These are phyloP conservation scores for Bipolaris sorokiniana DNA, from an alignment of 2,329 filamentous ascomycete genomes.

Conservation along the genomic window DNA sequence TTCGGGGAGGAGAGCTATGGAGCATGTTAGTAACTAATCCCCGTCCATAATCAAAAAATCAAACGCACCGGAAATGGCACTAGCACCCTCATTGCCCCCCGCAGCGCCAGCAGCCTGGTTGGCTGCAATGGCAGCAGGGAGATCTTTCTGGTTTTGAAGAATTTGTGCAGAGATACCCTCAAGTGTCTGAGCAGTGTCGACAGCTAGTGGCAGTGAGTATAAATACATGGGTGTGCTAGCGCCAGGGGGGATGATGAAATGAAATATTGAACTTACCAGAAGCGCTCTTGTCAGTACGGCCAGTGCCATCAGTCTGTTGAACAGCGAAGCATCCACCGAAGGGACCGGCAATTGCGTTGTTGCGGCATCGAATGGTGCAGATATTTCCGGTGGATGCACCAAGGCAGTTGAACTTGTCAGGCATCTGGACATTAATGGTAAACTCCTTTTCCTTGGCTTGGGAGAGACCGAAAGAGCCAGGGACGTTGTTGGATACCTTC, in stretches of 20 bases:
- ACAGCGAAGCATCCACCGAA: conserved; percentile 67
- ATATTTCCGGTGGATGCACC: conserved; percentile 63
- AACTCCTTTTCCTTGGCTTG: conserved; percentile 64
- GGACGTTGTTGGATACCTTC: conserved; percentile 64
- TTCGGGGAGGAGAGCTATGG: conserved; percentile 24
- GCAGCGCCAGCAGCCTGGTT: conserved; percentile 54
- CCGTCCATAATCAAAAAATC: neutral
- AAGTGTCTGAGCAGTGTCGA: conserved; percentile 56
- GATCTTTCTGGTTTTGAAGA: conserved; percentile 58
- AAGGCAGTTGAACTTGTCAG: conserved; percentile 60
- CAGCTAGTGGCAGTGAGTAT: conserved; percentile 41
- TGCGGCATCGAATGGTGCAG: conserved; percentile 68
- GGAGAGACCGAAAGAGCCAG: conserved; percentile 63
- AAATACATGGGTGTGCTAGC: conserved; percentile 17
- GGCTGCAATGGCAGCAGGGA: conserved; percentile 55
- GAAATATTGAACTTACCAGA: conserved; percentile 32
- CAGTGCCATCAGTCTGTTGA: conserved; percentile 58
- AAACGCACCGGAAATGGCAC: conserved; percentile 52
- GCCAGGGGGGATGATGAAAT: neutral
- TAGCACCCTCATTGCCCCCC: conserved; percentile 44
- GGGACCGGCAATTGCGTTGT: conserved; percentile 65
- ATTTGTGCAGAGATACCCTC: conserved; percentile 58
- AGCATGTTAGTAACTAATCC: conserved; percentile 12
- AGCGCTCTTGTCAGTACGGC: conserved; percentile 34
- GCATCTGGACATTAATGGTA: conserved; percentile 64